Evolutionary conservation across 257 asterid genomes (phyloP), one percentile per base, ranked within the genome.

Genomic region (Catharanthus roseus): DNA sequence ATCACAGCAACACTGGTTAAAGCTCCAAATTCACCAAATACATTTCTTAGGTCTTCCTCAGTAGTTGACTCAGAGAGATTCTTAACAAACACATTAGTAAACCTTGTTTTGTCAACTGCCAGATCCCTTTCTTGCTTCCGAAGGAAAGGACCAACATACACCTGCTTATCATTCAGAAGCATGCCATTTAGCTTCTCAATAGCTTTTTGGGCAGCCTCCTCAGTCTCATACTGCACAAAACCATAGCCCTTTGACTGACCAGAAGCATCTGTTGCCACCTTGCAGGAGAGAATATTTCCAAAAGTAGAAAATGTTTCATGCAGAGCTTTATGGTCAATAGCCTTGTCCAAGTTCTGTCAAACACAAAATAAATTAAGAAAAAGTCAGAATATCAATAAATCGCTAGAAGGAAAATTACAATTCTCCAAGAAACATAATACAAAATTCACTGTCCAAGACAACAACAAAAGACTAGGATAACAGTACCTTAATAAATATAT

Each of bases 171-270:
- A 80, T 92, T 87, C 86, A 92, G 77, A 65, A 88, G 82, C 96
- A 90, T 90, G 65, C 98, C 98, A 76, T 92, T 87, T 58, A 92
- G 90, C 78, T 90, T 85, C 79, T 88, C 92, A 39, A 92, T 90
- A 78, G 98, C 96, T 38, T 79, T 84, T 78, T 82, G 92, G 44
- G 93, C 96, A 74, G 96, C 90, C 79, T 92, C 98, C 65, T 92
- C 96, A 51, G 69, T 79, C 42, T 85, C 89, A 74, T 85, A 92
- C 75, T 92, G 98, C 83, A 92, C 98, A 80, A 90, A 92, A 21
- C 98, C 98, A 77, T 90, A 88, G 51, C 98, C 98, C 90, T 80
- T 72, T 31, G 96, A 92, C 72, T 84, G 89, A 42, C 98, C 96
- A 63, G 88, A 82, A 63, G 84, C 71, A 77, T 88, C 87, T 6